Base-by-base conservation (phyloP, 106 monocot species). In the Gastrodia elata region DNA sequence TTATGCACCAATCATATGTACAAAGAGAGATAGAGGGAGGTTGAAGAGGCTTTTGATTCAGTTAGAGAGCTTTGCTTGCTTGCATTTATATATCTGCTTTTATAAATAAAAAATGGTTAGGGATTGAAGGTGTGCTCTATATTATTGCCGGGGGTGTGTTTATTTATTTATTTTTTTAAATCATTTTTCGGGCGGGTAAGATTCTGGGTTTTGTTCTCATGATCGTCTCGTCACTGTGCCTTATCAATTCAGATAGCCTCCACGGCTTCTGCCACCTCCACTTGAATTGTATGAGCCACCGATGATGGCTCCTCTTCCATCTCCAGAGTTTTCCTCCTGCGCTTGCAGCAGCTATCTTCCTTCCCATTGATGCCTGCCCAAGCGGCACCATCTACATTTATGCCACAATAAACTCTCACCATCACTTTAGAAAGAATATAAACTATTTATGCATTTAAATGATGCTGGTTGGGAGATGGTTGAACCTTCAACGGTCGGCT, bases 231-330 rank as follows among this genome's bases (percentile, higher is more conserved):
- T 97, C 96, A 33, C 83, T 92, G 24, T 88, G 88, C 34, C 90
- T 77, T 39, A 97, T 93, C 74, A 69, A 79, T 77, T 92, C 96
- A 35, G 92, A 90, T 57, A 97, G 58, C 74, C 80, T 92, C 96
- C 96, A 97, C 16, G 96, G 96, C 44, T 97, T 97, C 74, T 97
- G 96, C 96, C 96, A 97, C 68, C 88, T 97, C 96, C 96, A 97
- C 39, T 97, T 97, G 74, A 97, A 97, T 78, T 97, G 92, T 71
- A 97, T 34, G 33, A 92, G 76, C 96, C 96, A 97, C 38, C 90
- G 92, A 74, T 93, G 96, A 74, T 97, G 96, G 41, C 96, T 93
- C 38, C 96, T 90, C 75, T 90, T 93, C 96, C 96, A 97, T 79
- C 82, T 92, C 96, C 92, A 97, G 16, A 97, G 84, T 38, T 80